Base-by-base conservation (phyloP, 352 stramenopile genomes). In the Pythium brachiatum region DNA sequence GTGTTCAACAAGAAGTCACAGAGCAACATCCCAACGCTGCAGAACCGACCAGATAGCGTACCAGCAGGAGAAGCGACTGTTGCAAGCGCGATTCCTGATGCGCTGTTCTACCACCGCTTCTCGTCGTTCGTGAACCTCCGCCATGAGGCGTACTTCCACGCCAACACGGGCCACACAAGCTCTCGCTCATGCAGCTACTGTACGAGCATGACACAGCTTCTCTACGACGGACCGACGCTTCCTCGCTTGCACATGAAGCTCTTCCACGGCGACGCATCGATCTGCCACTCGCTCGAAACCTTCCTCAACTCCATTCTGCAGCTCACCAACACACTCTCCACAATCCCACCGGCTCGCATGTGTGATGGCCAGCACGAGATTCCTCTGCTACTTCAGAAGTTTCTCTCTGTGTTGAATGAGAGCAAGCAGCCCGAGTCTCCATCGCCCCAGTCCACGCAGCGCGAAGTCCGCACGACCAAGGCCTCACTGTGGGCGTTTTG, bases 1-100 rank as follows among this genome's bases (percentile, higher is more conserved):
- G 61, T 89, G 36, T 86, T 81, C 51, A 71, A 66, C 55, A 79
- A 75, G 50, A 66, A 68, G 13, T 7, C 18, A 9, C 53, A 53
- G 8, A 57, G 25, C 32, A 41, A 58, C 52, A 68, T 68, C 53
- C 60, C 79, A 0, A 81, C 69, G 7, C n/a, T 36, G 8, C 31
- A 38, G 1, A 32, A 34, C 2, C 41, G 27, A 21, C 21, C 23
- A n/a, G n/a, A n/a, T n/a, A n/a, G n/a, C n/a, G n/a, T n/a, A n/a
- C n/a, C n/a, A n/a, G 27, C n/a, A 13, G 7, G n/a, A 41, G n/a
- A 20, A 54, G 3, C 16, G n/a, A n/a, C 27, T 7, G 23, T 36
- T 25, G 50, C 29, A 6, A 23, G 18, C 6, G 47, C 4, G 8
- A 31, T 29, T 7, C 54, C 62, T 1, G 54, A 69, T 51, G 25